These are phyloP conservation scores for Huiozyma sinensis DNA, from an alignment of 805 yeast genomes.

Conservation along the genomic window DNA sequence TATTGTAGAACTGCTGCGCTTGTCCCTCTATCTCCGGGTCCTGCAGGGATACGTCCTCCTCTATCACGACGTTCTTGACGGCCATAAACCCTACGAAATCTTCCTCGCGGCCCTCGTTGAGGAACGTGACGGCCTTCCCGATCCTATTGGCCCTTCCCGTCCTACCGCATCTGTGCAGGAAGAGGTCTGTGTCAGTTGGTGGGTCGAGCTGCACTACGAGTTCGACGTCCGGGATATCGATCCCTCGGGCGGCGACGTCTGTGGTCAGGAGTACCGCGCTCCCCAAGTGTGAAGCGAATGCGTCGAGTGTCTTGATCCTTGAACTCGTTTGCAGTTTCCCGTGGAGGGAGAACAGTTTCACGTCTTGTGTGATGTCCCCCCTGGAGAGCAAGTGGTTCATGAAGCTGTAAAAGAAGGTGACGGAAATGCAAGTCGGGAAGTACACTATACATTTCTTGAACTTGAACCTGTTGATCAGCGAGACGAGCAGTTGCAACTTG, in stretches of 20 bases:
- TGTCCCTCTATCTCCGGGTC: not conserved
- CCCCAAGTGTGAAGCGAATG: slow-evolving; percentile 39
- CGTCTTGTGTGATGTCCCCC: slow-evolving; percentile 15
- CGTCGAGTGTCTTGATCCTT: slow-evolving; percentile 58
- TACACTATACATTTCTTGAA: slow-evolving; percentile 81
- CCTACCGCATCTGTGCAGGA: slow-evolving; percentile 89
- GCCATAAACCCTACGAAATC: slow-evolving; percentile 72
- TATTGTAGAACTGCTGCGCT: slow-evolving; percentile 13
- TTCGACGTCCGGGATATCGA: slow-evolving; percentile 92
- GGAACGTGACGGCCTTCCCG: slow-evolving; percentile 69
- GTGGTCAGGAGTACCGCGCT: slow-evolving; percentile 74
- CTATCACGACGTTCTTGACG: slow-evolving; percentile 53
- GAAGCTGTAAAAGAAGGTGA: slow-evolving; percentile 60
- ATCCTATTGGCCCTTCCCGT: slow-evolving; percentile 85
- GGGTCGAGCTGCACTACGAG: slow-evolving; percentile 90
- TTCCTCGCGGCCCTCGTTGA: slow-evolving; percentile 67
- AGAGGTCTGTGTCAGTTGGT: slow-evolving; percentile 85
- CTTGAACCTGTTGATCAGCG: slow-evolving; percentile 40
- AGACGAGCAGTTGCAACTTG: slow-evolving; percentile 51
- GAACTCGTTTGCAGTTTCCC: slow-evolving; percentile 82
- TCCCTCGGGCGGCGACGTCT: slow-evolving; percentile 97
- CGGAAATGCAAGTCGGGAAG: slow-evolving; percentile 82
- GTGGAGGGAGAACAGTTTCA: slow-evolving; percentile 63
- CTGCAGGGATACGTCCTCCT: slow-evolving; percentile 15
- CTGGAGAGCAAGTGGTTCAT: slow-evolving; percentile 33